A percentile compares a stretch with the other conserved stretches of the same genome.
phyloP scores from a whole-genome alignment of 441 rosid genomes.

The Adansonia gregorii region DNA sequence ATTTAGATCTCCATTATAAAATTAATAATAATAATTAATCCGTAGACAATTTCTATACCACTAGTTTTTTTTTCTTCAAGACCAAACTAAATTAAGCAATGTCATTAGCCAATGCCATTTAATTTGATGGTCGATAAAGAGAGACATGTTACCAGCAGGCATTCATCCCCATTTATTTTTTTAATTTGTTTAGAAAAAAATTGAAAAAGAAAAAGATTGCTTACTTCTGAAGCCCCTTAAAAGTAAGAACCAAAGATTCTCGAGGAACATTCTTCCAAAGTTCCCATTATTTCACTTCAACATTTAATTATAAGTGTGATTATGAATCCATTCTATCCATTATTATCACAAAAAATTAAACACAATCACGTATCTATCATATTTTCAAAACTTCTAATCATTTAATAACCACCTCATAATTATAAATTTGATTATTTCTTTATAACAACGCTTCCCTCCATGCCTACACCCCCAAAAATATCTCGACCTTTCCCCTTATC shows the following conservation, averaged over 20 bases:
- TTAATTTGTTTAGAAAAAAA: background rate
- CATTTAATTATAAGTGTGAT: conserved; percentile 13
- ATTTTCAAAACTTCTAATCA: conserved; percentile 15
- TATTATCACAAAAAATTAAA: background rate
- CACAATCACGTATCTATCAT: background rate
- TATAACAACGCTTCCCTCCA: conserved; percentile 40
- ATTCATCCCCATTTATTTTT: background rate
- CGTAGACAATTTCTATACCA: too few species aligned
- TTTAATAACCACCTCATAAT: background rate
- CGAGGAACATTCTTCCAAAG: background rate
- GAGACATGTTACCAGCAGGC: background rate
- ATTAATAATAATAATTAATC: too few species aligned
- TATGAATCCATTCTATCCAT: background rate
- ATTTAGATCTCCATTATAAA: too few species aligned
- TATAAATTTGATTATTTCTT: conserved; percentile 32
- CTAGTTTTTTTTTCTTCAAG: too few species aligned
- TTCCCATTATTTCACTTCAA: background rate
- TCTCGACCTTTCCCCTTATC: background rate
- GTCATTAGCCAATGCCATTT: too few species aligned
- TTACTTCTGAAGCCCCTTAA: background rate
- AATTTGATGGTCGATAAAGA: too few species aligned
- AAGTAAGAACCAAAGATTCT: background rate
- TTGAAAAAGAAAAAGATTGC: background rate
- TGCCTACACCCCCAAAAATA: background rate
- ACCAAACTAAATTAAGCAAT: too few species aligned